Conservation (phyloP, 331 rosid genomes). For the Saraca asoca region DNA sequence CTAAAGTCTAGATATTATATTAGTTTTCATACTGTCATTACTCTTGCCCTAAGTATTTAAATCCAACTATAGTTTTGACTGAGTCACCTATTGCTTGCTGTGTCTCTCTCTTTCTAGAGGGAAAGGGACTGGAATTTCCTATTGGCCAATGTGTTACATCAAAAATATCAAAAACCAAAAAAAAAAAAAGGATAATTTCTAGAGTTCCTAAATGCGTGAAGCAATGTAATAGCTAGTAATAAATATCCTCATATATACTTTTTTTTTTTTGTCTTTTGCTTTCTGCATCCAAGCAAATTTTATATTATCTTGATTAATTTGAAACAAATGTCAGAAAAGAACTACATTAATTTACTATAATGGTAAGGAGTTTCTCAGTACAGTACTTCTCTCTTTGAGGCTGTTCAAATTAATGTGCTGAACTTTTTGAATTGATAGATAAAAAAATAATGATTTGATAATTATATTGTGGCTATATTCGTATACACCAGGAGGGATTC, state of each 20-base stretch:
- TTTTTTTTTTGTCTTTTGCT: constrained; percentile 24
- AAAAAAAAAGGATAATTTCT: neutral
- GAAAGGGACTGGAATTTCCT: constrained; percentile 32
- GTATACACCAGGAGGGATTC: too few species aligned
- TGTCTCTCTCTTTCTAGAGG: constrained; percentile 33
- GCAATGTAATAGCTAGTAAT: constrained; percentile 42
- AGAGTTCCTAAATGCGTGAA: constrained; percentile 42
- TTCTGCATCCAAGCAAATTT: constrained; percentile 45
- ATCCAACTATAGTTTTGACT: constrained; percentile 39
- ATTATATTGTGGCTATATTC: too few species aligned
- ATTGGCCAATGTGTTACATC: constrained; percentile 40
- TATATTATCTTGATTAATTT: constrained; percentile 15
- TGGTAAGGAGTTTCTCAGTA: neutral
- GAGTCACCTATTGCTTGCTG: constrained; percentile 40
- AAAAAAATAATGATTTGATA: constrained; percentile 24
- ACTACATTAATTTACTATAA: constrained; percentile 2
- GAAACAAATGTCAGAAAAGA: constrained; percentile 9
- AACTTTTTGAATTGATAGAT: too few species aligned
- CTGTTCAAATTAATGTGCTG: too few species aligned
- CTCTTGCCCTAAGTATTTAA: constrained; percentile 8
- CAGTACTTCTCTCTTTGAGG: too few species aligned
- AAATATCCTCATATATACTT: neutral
- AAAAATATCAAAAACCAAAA: constrained; percentile 30
- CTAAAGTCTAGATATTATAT: constrained; percentile 13
- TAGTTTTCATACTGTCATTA: constrained; percentile 1